phyloP scores from a whole-genome alignment of 768 basidiomycete species.

The Suillus lakei region DNA sequence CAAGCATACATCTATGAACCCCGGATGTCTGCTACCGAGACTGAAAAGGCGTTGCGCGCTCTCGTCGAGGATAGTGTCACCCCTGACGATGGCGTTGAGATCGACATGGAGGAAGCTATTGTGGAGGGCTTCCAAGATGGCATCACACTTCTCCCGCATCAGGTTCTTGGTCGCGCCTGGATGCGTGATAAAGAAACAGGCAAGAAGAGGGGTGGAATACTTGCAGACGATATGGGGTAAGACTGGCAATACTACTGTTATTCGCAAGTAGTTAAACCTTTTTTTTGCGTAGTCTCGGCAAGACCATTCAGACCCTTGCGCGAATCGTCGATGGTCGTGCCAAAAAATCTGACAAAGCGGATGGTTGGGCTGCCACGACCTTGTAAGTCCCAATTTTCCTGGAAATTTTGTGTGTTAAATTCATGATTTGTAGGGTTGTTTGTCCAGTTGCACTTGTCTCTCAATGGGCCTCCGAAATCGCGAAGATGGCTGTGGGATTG shows the following conservation, averaged over 20 bases:
- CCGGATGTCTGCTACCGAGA: slow-evolving; percentile 53
- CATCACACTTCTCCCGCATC: slow-evolving; percentile 81
- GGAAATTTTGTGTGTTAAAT: not conserved
- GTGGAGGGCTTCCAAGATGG: slow-evolving; percentile 80
- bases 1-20: slow-evolving; percentile 33
- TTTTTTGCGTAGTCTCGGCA: slow-evolving; percentile 61
- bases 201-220: slow-evolving; percentile 83
- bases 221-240: slow-evolving; percentile 92
- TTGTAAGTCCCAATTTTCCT: slow-evolving; percentile 51
- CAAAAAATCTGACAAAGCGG: slow-evolving; percentile 67
- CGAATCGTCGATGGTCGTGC: slow-evolving; percentile 86
- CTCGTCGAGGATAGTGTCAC: slow-evolving; percentile 67
- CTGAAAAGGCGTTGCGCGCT: slow-evolving; percentile 79
- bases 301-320: slow-evolving; percentile 90
- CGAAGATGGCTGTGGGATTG: slow-evolving; percentile 68
- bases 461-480: slow-evolving; percentile 90
- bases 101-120: slow-evolving; percentile 67
- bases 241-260: slow-evolving; percentile 16
- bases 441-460: slow-evolving; percentile 86
- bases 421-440: slow-evolving; percentile 61
- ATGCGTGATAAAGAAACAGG: slow-evolving; percentile 83
- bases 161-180: slow-evolving; percentile 85
- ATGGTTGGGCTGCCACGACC: slow-evolving; percentile 74
- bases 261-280: not conserved
- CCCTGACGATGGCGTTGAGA: slow-evolving; percentile 57